Evolutionary conservation across 495 filamentous ascomycete genomes (phyloP).

Genomic region (Letharia columbiana): DNA sequence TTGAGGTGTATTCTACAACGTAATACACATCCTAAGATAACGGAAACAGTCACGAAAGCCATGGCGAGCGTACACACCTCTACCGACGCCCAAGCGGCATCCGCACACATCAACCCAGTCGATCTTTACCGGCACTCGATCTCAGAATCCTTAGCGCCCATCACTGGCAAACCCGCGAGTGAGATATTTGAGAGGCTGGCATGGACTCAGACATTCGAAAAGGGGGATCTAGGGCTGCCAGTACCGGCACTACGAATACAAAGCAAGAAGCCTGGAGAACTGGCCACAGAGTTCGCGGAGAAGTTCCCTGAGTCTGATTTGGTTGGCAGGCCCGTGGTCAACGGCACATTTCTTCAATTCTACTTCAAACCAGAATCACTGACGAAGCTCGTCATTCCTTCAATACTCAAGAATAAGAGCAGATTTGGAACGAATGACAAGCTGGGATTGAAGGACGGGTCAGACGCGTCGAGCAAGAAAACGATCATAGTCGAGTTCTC

Average conservation of each 20-base stretch:
- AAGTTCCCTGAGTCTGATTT: slow-evolving; percentile 76
- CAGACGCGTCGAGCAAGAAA: slow-evolving; percentile 60
- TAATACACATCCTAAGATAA: background rate
- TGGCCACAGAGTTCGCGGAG: slow-evolving; percentile 59
- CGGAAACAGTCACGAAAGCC: background rate
- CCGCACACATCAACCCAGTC: slow-evolving; percentile 68
- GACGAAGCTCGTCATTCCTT: slow-evolving; percentile 50
- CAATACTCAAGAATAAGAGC: slow-evolving; percentile 51
- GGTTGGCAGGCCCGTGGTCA: slow-evolving; percentile 54
- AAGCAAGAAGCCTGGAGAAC: slow-evolving; percentile 67
- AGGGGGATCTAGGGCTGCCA: slow-evolving; percentile 78
- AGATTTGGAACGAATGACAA: slow-evolving; percentile 59
- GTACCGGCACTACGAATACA: slow-evolving; percentile 70
- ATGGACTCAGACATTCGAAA: slow-evolving; percentile 79
- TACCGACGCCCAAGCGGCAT: slow-evolving; percentile 22
- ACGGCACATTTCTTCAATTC: slow-evolving; percentile 69
- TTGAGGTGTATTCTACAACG: slow-evolving; percentile 6
- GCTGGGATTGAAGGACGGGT: slow-evolving; percentile 57
- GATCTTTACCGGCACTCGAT: slow-evolving; percentile 86
- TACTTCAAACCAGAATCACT: slow-evolving; percentile 61
- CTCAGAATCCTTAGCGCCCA: slow-evolving; percentile 59
- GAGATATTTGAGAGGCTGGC: slow-evolving; percentile 70
- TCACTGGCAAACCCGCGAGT: slow-evolving; percentile 60
- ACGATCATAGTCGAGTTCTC: slow-evolving; percentile 62
- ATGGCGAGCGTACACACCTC: slow-evolving; percentile 13